Evolutionary conservation across 345 rosid genomes (phyloP), one percentile per base, ranked within the genome.

Genomic region (Ceriops tagal): DNA sequence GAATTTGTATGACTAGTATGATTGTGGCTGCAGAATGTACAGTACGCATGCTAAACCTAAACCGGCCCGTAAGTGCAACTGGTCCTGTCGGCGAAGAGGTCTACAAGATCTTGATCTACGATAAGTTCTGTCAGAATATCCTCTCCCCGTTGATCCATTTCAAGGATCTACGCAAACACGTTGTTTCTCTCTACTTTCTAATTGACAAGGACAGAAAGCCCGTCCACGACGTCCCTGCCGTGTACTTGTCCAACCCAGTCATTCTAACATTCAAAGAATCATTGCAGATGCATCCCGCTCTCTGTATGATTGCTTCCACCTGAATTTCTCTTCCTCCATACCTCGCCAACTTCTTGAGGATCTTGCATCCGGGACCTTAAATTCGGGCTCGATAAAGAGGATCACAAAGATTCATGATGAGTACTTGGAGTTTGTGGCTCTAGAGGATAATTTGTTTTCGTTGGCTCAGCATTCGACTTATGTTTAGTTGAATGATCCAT

Each of bases 401-500:
- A 83, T 96, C 53, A 78, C 90, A 0, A 90, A 92, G 80, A 89
- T 96, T 65, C 89, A 89, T 74, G 98, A 95, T 62, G 98, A 92
- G 88, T 90, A 90, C 76, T 80, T 95, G 76, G 99, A 92, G 86
- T 95, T 95, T 75, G 92, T 89, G 60, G 89, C 93, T 0, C 71
- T 95, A 75, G 97, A 95, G 79, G 93, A 96, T 76, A 87, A 84
- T 64, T 75, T 96, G 82, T 92, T 96, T 75, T 92, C 98, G 0
- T 76, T 92, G 71, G 92, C 97, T 3, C 96, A 92, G 77, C 82
- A 88, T 62, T 80, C 87, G 71, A 78, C 83, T 24, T 92, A 86
- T 79, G 92, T 96, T 58, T 98, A 92, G 37, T 59, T 96, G 83
- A 96, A 96, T 77, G 99, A 96, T 81, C 99, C 98, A 0, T 86